A percentile compares a stretch with the other conserved stretches of the same genome.
phyloP scores from a whole-genome alignment of 2,329 filamentous ascomycete species.

The Seiridium unicorne region DNA sequence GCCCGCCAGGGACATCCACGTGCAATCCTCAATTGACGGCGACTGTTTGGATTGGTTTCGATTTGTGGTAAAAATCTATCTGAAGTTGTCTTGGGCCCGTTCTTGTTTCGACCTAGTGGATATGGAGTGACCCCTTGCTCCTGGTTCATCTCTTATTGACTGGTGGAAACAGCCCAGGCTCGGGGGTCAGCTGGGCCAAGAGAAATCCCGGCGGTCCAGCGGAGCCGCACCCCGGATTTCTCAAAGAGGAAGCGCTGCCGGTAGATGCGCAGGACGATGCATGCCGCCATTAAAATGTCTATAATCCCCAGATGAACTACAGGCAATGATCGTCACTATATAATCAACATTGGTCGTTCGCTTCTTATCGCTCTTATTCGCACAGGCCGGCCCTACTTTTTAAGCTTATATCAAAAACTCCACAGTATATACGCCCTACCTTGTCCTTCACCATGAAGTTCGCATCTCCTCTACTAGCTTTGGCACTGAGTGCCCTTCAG shows the following conservation, averaged over 20 bases:
- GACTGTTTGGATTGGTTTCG: neutral
- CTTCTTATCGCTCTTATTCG: neutral
- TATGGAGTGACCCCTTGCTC: neutral
- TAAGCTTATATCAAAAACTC: neutral
- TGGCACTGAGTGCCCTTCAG: slow-evolving; percentile 1
- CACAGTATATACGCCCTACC: neutral
- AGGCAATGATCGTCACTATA: neutral
- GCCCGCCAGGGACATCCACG: too few relatives aligned
- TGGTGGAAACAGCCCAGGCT: neutral
- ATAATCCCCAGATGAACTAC: neutral
- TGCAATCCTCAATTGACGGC: neutral
- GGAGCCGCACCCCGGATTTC: neutral
- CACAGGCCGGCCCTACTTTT: neutral
- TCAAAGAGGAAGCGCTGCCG: neutral
- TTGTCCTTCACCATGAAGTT: neutral
- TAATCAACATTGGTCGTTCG: slow-evolving; percentile 2
- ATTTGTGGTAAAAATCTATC: slow-evolving; percentile 4
- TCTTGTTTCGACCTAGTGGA: slow-evolving; percentile 1
- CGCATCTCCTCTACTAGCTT: neutral
- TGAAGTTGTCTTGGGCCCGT: neutral
- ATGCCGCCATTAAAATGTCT: neutral
- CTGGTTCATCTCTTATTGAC: slow-evolving; percentile 1
- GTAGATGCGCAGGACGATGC: neutral
- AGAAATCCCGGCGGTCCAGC: slow-evolving; percentile 1
- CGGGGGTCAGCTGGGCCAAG: neutral